These are phyloP conservation scores for Candida patagonica DNA, from an alignment of 805 yeast genomes.

Conservation along the genomic window DNA sequence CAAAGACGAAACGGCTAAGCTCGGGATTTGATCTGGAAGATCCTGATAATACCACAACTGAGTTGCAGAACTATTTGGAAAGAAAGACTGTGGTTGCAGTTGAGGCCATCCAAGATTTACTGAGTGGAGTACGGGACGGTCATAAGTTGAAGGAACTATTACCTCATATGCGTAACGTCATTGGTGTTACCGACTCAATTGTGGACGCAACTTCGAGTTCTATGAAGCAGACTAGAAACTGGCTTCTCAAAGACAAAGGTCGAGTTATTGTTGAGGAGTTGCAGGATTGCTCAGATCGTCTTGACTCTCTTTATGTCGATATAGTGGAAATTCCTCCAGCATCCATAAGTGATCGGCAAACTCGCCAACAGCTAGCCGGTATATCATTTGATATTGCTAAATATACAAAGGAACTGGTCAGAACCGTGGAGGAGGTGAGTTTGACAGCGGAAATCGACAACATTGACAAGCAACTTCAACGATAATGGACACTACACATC, in stretches of 20 bases:
- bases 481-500: background rate
- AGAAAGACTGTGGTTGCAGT: conserved; percentile 91
- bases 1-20: conserved; percentile 4
- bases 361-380: conserved; percentile 91
- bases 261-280: conserved; percentile 81
- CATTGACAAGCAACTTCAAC: conserved; percentile 46
- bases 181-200: conserved; percentile 74
- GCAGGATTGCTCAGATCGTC: conserved; percentile 75
- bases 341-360: conserved; percentile 81
- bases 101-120: conserved; percentile 73
- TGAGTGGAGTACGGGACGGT: conserved; percentile 40
- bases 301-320: conserved; percentile 57
- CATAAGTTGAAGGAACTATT: conserved; percentile 68
- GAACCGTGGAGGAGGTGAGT: conserved; percentile 92
- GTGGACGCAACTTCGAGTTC: conserved; percentile 79
- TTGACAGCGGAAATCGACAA: conserved; percentile 77
- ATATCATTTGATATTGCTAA: conserved; percentile 94
- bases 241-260: conserved; percentile 81
- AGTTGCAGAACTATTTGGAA: conserved; percentile 75
- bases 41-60: conserved; percentile 82
- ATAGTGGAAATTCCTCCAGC: conserved; percentile 57
- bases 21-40: conserved; percentile 65
- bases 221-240: conserved; percentile 82
- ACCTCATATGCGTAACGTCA: conserved; percentile 65
- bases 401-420: conserved; percentile 90